Evolutionary conservation across 805 yeast genomes (phyloP), one percentile per base, ranked within the genome.

Genomic region (Candida pseudofarinosa): DNA sequence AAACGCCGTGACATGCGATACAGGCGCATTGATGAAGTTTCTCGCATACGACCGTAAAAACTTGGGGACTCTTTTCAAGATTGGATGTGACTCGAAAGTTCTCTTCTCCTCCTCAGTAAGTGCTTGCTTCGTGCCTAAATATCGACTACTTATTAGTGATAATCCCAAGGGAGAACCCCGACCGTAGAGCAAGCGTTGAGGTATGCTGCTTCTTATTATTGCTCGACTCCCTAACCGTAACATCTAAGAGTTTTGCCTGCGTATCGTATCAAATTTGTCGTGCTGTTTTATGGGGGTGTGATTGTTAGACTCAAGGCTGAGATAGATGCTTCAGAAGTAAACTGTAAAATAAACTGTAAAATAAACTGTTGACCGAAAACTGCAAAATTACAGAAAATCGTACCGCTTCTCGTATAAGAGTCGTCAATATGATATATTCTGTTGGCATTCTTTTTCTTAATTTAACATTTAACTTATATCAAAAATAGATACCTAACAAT

Each of bases 1-100:
- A 52, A 86, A 86, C 2, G 89, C 70, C 0, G 84, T 71, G 10
- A 83, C 67, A 56, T 81, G 81, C 1, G 83, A 67, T 3, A 79
- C 60, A 1, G 88, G 88, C 0, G 85, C 81, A 38, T 69, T 56
- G 15, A 71, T 61, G 45, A 83, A 70, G 39, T 71, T 67, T 4
- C 58, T 57, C 1, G 82, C 78, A 49, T 78, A 78, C 12, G 76
- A 76, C 18, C 70, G 66, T 40, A 81, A 57, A 34, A 73, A 64
- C 37, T 61, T 67, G 3, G 88, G 87, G 3, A 81, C 60, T 41
- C 68, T 62, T 34, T 45, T 54, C 30, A 58, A 39, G 13, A 59
- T 56, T 18, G 53, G 52, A 44, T 53, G 51, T n/a, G 38, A 28
- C 13, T 35, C 28, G 28, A 35, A 19, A 14, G 35, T 13, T 14